Percentiles rank a stretch among this genome's conserved stretches.
Conservation (phyloP, 2,329 filamentous ascomycete species). For the Talaromyces sp. region DNA sequence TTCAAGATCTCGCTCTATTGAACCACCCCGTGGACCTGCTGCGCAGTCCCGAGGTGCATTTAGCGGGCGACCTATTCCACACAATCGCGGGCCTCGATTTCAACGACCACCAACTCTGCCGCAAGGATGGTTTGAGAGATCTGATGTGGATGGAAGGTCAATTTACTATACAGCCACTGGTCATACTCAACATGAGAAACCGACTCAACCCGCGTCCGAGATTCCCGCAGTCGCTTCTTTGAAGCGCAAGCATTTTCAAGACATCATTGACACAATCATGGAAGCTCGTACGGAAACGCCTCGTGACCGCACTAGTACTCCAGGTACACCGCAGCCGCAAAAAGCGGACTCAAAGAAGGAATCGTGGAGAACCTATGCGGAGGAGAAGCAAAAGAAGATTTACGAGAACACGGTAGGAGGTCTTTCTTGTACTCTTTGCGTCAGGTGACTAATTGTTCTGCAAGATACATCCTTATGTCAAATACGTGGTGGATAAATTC, state of each 20-base stretch:
- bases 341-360: constrained; percentile 52
- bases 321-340: constrained; percentile 62
- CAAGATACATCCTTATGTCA: constrained; percentile 66
- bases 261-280: constrained; percentile 80
- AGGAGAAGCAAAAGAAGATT: constrained; percentile 88
- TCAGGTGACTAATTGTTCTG: constrained; percentile 43
- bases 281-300: constrained; percentile 46
- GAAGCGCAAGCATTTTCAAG: constrained; percentile 72
- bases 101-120: constrained; percentile 63
- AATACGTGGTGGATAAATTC: constrained; percentile 81
- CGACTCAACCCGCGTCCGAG: constrained; percentile 65
- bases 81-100: constrained; percentile 53
- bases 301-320: constrained; percentile 52
- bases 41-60: constrained; percentile 51
- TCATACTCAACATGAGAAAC: constrained; percentile 75
- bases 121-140: constrained; percentile 78
- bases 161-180: constrained; percentile 85
- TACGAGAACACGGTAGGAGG: constrained; percentile 80
- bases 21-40: constrained; percentile 42
- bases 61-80: constrained; percentile 36
- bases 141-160: constrained; percentile 65
- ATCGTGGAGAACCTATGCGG: constrained; percentile 49
- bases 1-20: constrained; percentile 47
- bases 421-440: no score
- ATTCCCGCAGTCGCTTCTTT: constrained; percentile 62